These are phyloP conservation scores for Pleurotus platypus DNA, from an alignment of 768 basidiomycete species.

Conservation along the genomic window DNA sequence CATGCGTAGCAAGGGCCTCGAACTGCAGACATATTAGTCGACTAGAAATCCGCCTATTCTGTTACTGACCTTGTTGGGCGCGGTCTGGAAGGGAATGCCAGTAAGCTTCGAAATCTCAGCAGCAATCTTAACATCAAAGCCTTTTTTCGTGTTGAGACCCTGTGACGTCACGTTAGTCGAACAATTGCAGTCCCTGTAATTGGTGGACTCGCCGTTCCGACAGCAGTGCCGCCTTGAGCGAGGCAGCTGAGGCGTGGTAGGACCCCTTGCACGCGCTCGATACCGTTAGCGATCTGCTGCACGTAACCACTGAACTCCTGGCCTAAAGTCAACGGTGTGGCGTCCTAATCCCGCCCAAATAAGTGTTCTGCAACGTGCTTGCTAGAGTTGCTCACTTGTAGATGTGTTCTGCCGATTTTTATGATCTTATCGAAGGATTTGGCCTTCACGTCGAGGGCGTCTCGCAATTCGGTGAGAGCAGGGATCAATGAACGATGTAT, in stretches of 20 bases:
- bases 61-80: slow-evolving; percentile 85
- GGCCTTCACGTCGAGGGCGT: slow-evolving; percentile 80
- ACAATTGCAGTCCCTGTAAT: background rate
- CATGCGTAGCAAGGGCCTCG: slow-evolving; percentile 96
- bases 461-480: slow-evolving; percentile 77
- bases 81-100: slow-evolving; percentile 89
- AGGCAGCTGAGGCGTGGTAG: slow-evolving; percentile 85
- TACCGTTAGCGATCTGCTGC: slow-evolving; percentile 88
- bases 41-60: no score
- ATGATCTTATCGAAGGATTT: slow-evolving; percentile 87
- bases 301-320: slow-evolving; percentile 99
- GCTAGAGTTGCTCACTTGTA: slow-evolving; percentile 50
- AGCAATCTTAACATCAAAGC: slow-evolving; percentile 94
- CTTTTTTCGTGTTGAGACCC: slow-evolving; percentile 96
- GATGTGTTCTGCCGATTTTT: slow-evolving; percentile 97
- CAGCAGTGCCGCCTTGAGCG: slow-evolving; percentile 98
- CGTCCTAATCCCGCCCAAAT: slow-evolving; percentile 56
- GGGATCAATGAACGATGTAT: slow-evolving; percentile 78
- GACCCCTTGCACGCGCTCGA: slow-evolving; percentile 76
- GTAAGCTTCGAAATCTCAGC: slow-evolving; percentile 88
- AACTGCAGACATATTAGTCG: slow-evolving; percentile 49
- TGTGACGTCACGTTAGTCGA: slow-evolving; percentile 25
- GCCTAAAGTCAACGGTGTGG: slow-evolving; percentile 94
- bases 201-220: slow-evolving; percentile 76
- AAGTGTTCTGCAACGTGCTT: no score